phyloP scores from a whole-genome alignment of 805 yeast genomes.

The Wickerhamomyces bisporus region DNA sequence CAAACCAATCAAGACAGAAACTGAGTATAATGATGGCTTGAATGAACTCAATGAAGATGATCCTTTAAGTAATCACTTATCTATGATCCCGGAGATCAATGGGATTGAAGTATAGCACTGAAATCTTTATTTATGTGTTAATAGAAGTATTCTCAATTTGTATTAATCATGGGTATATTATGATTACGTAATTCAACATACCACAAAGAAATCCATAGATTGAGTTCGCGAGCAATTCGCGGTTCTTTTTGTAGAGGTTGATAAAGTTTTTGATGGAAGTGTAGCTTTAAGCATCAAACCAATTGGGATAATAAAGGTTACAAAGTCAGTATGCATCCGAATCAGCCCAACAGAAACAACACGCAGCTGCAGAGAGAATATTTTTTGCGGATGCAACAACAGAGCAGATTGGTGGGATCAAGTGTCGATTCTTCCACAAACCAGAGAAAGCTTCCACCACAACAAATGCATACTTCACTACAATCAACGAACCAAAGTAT shows the following conservation, averaged over 20 bases:
- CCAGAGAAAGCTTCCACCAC: neutral
- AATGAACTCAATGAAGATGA: too few species aligned
- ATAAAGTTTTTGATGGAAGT: too few species aligned
- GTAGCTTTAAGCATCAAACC: too few species aligned
- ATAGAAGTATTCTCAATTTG: too few species aligned
- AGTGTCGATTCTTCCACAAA: neutral
- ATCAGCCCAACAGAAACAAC: slow-evolving; percentile 5
- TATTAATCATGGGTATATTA: too few species aligned
- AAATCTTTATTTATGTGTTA: too few species aligned
- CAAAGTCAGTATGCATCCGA: slow-evolving; percentile 24
- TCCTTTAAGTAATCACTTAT: neutral
- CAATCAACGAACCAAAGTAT: slow-evolving; percentile 9
- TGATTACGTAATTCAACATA: too few species aligned
- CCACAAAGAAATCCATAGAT: too few species aligned
- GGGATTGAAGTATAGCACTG: too few species aligned
- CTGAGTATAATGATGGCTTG: neutral
- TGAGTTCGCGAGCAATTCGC: too few species aligned
- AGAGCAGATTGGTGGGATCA: slow-evolving; percentile 4
- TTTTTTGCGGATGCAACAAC: slow-evolving; percentile 15
- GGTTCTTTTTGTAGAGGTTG: too few species aligned
- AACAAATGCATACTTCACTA: slow-evolving; percentile 1
- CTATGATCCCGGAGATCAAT: neutral
- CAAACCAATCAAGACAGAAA: neutral
- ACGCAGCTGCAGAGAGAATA: slow-evolving; percentile 22
- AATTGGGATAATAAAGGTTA: too few species aligned